phyloP scores from a whole-genome alignment of 2,329 filamentous ascomycete genomes.

The Xylaria sp. region DNA sequence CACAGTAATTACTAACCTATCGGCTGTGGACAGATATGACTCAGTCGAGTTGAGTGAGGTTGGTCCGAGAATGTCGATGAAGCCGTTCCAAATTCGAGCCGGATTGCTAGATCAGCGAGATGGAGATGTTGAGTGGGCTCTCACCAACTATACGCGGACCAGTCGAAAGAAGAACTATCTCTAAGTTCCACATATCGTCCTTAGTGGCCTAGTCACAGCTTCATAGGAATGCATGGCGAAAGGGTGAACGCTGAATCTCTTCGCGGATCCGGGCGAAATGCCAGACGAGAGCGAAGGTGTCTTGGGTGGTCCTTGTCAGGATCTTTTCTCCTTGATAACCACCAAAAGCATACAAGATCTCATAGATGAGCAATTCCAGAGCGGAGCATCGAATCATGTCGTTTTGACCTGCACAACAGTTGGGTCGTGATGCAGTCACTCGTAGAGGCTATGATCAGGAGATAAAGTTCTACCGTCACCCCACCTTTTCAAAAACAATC shows the following conservation, averaged over 20 bases:
- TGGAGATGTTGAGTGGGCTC: slow-evolving; percentile 94
- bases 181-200: slow-evolving; percentile 54
- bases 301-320: slow-evolving; percentile 26
- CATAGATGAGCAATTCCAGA: slow-evolving; percentile 29
- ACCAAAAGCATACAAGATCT: slow-evolving; percentile 34
- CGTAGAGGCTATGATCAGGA: neutral
- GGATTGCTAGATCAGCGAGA: slow-evolving; percentile 95
- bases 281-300: slow-evolving; percentile 40
- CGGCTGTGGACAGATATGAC: slow-evolving; percentile 70
- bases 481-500: neutral
- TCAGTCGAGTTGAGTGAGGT: slow-evolving; percentile 90
- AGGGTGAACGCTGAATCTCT: slow-evolving; percentile 39
- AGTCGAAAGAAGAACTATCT: slow-evolving; percentile 96
- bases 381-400: slow-evolving; percentile 27
- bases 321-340: slow-evolving; percentile 30
- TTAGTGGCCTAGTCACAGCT: slow-evolving; percentile 1
- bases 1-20: neutral
- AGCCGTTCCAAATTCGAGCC: slow-evolving; percentile 89
- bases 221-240: slow-evolving; percentile 41
- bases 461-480: neutral
- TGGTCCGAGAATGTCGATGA: slow-evolving; percentile 96
- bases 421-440: neutral
- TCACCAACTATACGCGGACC: slow-evolving; percentile 95
- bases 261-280: slow-evolving; percentile 39
- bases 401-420: slow-evolving; percentile 1